Base-by-base conservation (phyloP, 495 filamentous ascomycete genomes). In the Lepraria neglecta region DNA sequence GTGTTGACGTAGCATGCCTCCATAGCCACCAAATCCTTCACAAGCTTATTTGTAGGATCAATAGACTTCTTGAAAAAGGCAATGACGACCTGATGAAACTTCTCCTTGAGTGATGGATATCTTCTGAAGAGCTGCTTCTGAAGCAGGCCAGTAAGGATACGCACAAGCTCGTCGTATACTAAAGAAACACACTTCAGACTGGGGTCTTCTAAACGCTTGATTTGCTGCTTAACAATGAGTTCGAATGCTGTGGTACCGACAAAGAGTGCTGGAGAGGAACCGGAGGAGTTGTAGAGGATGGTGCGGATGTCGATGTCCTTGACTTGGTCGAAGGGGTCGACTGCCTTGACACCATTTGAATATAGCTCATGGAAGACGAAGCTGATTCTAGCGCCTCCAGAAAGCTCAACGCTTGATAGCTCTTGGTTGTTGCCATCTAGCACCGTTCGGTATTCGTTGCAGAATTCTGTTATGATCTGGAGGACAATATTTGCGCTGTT, bases 291-390 rank as follows among this genome's bases (percentile, higher is more conserved):
- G 83, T 92, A 91, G 24, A 99, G 84, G 64, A 97, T 90, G 33
- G 90, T 96, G 66, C 95, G 84, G 71, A 99, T 99, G 69, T 99
- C 95, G 63, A 94, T 85, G 74, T 99, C 95, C 77, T 97, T 97
- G 73, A 97, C 90, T 60, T 89, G 79, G 70, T 99, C 95, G 71
- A 99, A 99, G 17, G 95, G 95, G 73, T 97, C 95, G 24, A 99
- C 88, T 0, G 95, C 92, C 79, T 97, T 97, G 71, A 99, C 84
- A 74, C 95, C 95, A 74, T 99, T 99, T 47, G 91, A 85, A 74
- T 97, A 99, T 15, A 99, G 77, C 72, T 99, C 95, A 72, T 99
- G 95, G 82, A 96, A 99, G 45, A 99, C 95, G 69, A 99, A 99
- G 75, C 90, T 96, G 72, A 99, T 99, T 81, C 95, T 86, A 58